These are phyloP conservation scores for Cudoniella acicularis DNA, from an alignment of 495 filamentous ascomycete species.

Conservation along the genomic window DNA sequence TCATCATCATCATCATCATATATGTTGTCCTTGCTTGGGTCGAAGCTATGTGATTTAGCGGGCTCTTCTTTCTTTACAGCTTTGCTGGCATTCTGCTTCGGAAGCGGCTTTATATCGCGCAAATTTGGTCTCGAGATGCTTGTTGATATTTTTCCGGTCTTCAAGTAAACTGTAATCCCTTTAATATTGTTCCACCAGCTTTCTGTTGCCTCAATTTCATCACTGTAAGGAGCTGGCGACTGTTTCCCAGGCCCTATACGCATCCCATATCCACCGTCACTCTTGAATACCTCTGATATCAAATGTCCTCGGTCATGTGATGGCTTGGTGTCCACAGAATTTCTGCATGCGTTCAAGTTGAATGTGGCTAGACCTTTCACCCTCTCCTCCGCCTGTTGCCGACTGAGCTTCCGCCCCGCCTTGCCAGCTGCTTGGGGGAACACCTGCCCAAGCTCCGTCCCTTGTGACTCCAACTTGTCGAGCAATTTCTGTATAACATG, in stretches of 20 bases:
- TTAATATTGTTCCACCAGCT: slow-evolving; percentile 49
- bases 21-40: no score
- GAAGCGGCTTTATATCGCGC: not conserved
- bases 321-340: not conserved
- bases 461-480: slow-evolving; percentile 71
- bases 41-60: slow-evolving; percentile 1
- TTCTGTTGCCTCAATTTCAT: slow-evolving; percentile 26
- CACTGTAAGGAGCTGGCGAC: not conserved
- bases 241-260: slow-evolving; percentile 13
- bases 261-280: not conserved
- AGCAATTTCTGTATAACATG: slow-evolving; percentile 68
- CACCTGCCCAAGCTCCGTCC: slow-evolving; percentile 62
- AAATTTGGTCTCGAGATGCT: slow-evolving; percentile 7
- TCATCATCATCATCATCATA: slow-evolving; percentile 32
- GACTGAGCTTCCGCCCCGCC: slow-evolving; percentile 32
- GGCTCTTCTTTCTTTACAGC: not conserved
- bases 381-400: slow-evolving; percentile 43
- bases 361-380: slow-evolving; percentile 56
- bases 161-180: slow-evolving; percentile 23
- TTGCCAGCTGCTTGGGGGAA: slow-evolving; percentile 63
- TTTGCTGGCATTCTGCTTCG: not conserved
- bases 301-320: slow-evolving; percentile 11
- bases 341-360: slow-evolving; percentile 42
- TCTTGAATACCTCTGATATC: slow-evolving; percentile 28
- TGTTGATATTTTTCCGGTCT: slow-evolving; percentile 6